A percentile compares a stretch with the other conserved stretches of the same genome.
phyloP scores from a whole-genome alignment of 352 stramenopile genomes.

The Labyrinthula sp. region DNA sequence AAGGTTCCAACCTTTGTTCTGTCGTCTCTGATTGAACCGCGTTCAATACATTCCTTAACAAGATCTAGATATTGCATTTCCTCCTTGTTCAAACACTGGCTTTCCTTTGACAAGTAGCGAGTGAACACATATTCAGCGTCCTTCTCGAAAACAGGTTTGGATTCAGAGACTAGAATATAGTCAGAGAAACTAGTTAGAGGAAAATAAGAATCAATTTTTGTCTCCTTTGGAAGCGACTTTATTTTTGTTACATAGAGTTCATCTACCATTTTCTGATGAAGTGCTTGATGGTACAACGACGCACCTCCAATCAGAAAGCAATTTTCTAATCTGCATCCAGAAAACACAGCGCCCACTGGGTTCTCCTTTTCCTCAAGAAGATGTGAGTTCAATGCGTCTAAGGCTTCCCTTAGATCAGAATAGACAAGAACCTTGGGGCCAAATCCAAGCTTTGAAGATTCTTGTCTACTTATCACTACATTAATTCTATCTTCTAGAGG shows the following conservation, averaged over 20 bases:
- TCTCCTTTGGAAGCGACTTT: too few relatives aligned
- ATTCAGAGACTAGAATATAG: slow-evolving; percentile 28
- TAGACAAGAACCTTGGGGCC: slow-evolving; percentile 51
- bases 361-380: neutral
- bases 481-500: slow-evolving; percentile 81
- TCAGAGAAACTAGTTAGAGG: slow-evolving; percentile 46
- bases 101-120: too few relatives aligned
- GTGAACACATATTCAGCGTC: slow-evolving; percentile 51
- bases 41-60: slow-evolving; percentile 79
- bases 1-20: slow-evolving; percentile 92
- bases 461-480: slow-evolving; percentile 45
- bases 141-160: slow-evolving; percentile 45
- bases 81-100: slow-evolving; percentile 52
- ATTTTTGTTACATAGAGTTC: slow-evolving; percentile 70
- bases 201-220: too few relatives aligned
- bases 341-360: neutral
- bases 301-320: slow-evolving; percentile 91
- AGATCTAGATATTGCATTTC: slow-evolving; percentile 75
- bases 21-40: slow-evolving; percentile 74
- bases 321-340: too few relatives aligned
- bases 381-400: slow-evolving; percentile 38
- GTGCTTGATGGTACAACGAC: slow-evolving; percentile 73
- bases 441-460: too few relatives aligned
- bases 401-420: slow-evolving; percentile 60
- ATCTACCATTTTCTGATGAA: slow-evolving; percentile 53